Evolutionary conservation across 2,329 filamentous ascomycete genomes (phyloP), one percentile per base, ranked within the genome.

Genomic region (Pseudogymnoascus sp.): DNA sequence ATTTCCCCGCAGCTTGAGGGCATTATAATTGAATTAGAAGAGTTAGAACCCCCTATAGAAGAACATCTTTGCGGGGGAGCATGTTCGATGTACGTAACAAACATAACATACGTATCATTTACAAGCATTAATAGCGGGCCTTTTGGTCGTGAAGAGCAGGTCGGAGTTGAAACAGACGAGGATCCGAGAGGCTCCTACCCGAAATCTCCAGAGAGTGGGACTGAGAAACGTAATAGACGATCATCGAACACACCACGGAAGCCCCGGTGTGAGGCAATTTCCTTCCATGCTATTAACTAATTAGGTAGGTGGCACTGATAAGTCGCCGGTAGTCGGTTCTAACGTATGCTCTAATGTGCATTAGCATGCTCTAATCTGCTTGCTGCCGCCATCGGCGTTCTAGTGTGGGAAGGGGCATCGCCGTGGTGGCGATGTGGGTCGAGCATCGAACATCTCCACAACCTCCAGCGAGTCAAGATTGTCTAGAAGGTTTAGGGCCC

Each of bases 351-450:
- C 50, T 57, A 57, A 57, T 31, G 50, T 57, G 50, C 47, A 8
- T 33, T 57, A 57, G 17, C 11, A n/a, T 35, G 50, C 11, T 57
- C 50, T 35, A 57, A 57, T 57, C 28, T 57, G 9, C 15, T 13
- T 33, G 26, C 13, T 19, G 50, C 50, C 28, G 28, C 10, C n/a
- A 8, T 13, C 50, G 28, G 50, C 17, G 50, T 33, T 33, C 28
- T 33, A 31, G n/a, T 5, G 26, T 8, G 47, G 47, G 17, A 53
- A 53, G 47, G 26, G 28, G 50, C 50, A 35, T 35, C 50, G 50
- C 50, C n/a, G 50, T 57, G 50, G 50, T 57, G 50, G 50, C 50
- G 28, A 57, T 57, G 50, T 57, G 50, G 50, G 50, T 57, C 50
- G 50, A 26, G 26, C 9, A 33, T 57, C 28, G 50, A 26, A 47